These are phyloP conservation scores for Talaromyces trachyspermus DNA, from an alignment of 495 filamentous ascomycete genomes.

Conservation along the genomic window DNA sequence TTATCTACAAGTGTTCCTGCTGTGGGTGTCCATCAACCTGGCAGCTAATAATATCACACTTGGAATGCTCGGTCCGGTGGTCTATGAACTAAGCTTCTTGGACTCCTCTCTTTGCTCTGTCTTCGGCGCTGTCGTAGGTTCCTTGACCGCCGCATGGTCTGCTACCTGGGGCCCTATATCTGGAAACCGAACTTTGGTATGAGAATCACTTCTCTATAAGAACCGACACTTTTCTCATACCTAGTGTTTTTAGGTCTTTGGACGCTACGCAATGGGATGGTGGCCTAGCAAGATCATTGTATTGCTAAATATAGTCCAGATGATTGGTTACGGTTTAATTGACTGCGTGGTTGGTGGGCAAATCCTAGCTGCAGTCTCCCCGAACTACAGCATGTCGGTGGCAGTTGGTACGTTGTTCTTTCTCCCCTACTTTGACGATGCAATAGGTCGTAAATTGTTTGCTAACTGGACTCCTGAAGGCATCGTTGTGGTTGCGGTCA, in stretches of 20 bases:
- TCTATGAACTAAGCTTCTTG: slow-evolving; percentile 61
- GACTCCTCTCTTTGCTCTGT: slow-evolving; percentile 61
- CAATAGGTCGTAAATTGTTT: no score
- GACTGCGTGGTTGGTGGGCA: slow-evolving; percentile 67
- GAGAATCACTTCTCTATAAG: slow-evolving; percentile 1
- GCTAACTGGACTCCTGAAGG: slow-evolving; percentile 26
- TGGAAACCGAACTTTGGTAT: slow-evolving; percentile 63
- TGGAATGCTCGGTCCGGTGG: slow-evolving; percentile 61
- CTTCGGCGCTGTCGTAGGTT: slow-evolving; percentile 55
- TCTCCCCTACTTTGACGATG: neutral
- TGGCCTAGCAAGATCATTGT: slow-evolving; percentile 72
- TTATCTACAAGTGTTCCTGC: slow-evolving; percentile 55
- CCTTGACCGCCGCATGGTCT: slow-evolving; percentile 56
- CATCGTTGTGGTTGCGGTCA: slow-evolving; percentile 60
- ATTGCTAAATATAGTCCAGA: slow-evolving; percentile 61
- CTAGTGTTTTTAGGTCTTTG: slow-evolving; percentile 45
- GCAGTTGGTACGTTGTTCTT: slow-evolving; percentile 43
- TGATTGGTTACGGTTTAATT: slow-evolving; percentile 65
- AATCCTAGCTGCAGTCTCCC: slow-evolving; percentile 64
- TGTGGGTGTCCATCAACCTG: slow-evolving; percentile 73
- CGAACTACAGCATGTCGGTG: slow-evolving; percentile 52
- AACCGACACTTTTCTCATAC: neutral
- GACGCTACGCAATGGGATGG: slow-evolving; percentile 71
- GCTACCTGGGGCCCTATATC: slow-evolving; percentile 65
- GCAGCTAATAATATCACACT: slow-evolving; percentile 70